Evolutionary conservation across 345 rosid species (phyloP), one percentile per base, ranked within the genome.

Genomic region (Salix brachista): DNA sequence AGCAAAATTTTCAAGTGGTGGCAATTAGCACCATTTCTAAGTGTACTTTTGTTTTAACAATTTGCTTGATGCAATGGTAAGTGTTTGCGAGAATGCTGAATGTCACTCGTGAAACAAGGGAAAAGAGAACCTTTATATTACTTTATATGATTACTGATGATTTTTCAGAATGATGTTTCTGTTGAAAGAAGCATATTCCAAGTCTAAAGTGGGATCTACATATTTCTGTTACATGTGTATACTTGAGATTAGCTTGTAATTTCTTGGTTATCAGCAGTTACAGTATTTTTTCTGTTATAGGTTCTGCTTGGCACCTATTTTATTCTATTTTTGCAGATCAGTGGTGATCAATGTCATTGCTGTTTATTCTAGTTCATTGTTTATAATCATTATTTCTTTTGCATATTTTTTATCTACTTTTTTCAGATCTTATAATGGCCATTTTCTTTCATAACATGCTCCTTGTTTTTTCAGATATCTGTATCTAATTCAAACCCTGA

Each of bases 401-500:
- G 9, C 14, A 34, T 23, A 36, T 10, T 41, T 10, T 10, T 8
- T 54, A 1, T 5, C 11, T 75, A 21, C 14, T 76, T 16, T 52
- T 76, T 46, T 37, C n/a, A 9, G 54, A 32, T 52, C 65, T 52
- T 13, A 26, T 10, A 34, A 39, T 67, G 26, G 42, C 17, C 25
- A 60, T 39, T 1, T 26, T 2, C 7, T 12, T 26, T 52, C 14
- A 30, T 58, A 23, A 56, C 56, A 16, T 36, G 4, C 9, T 52
- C 30, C 54, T 37, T 71, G 62, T 78, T 65, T 77, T 74, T 74
- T 62, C 96, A 95, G 99, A 87, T 96, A 79, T 89, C 96, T 5
- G 88, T 92, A 81, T 96, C 91, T 77, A 96, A 93, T 78, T 91
- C 97, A 81, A 93, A 96, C 77, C 98, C 94, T 71, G 98, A 96